Evolutionary conservation across 305 asterid species (phyloP).

Genomic region (Fraxinus angustifolia): DNA sequence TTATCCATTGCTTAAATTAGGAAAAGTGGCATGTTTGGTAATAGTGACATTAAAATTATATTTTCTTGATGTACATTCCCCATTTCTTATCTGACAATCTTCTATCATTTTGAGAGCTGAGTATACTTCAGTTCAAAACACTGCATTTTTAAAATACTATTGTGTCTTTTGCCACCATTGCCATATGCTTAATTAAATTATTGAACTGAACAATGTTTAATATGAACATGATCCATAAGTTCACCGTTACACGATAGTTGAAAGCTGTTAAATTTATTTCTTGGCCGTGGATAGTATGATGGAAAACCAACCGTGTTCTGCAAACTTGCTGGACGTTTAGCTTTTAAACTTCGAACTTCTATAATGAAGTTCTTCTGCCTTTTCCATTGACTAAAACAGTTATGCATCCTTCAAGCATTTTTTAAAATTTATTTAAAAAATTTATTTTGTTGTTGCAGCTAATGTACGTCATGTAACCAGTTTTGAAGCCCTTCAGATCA

Average conservation of each 20-base stretch:
- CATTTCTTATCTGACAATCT: not conserved
- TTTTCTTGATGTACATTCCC: not conserved
- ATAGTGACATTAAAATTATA: not conserved
- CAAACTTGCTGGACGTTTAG: not conserved
- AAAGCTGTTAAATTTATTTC: not conserved
- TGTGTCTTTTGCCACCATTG: not conserved
- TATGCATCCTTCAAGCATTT: not conserved
- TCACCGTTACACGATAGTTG: not conserved
- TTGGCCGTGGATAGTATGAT: not conserved
- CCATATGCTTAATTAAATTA: not conserved
- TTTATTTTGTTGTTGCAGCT: constrained; percentile 36
- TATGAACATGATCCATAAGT: not conserved
- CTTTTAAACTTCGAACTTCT: not conserved
- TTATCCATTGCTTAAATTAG: not conserved
- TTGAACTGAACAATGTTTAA: not conserved
- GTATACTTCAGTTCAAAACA: not conserved
- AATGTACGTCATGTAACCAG: constrained; percentile 42
- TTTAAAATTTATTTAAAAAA: no score
- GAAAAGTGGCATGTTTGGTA: not conserved
- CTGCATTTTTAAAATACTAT: not conserved
- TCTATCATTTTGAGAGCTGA: not conserved
- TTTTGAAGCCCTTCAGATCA: constrained; percentile 54
- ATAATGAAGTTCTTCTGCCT: not conserved
- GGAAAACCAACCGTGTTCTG: not conserved
- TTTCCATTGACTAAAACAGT: not conserved